These are phyloP conservation scores for Trametes sanguinea DNA, from an alignment of 768 basidiomycete species.

Conservation along the genomic window DNA sequence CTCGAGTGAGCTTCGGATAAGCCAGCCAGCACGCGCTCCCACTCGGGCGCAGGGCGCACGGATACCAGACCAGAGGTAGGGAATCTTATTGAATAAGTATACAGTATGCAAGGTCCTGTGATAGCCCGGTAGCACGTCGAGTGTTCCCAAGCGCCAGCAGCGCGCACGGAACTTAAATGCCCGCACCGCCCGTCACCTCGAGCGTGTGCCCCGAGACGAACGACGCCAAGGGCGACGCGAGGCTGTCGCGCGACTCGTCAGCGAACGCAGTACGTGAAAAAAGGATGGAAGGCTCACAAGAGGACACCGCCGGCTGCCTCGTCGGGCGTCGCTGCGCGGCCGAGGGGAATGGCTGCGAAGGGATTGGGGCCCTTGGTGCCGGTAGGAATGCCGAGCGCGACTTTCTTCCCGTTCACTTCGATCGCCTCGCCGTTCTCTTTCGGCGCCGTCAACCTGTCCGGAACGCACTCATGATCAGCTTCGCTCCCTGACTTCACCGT, in stretches of 20 bases:
- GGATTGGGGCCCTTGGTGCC: slow-evolving; percentile 44
- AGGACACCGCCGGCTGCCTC: slow-evolving; percentile 76
- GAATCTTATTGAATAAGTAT: neutral
- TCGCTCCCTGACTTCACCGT: too few relatives aligned
- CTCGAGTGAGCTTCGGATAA: too few relatives aligned
- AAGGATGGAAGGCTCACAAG: slow-evolving; percentile 55
- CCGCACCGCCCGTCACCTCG: slow-evolving; percentile 80
- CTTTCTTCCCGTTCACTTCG: slow-evolving; percentile 81
- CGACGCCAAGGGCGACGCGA: slow-evolving; percentile 75
- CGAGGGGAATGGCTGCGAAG: slow-evolving; percentile 63
- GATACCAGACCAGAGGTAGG: neutral
- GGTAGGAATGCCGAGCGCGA: slow-evolving; percentile 74
- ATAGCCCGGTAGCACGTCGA: neutral
- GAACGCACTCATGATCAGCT: neutral
- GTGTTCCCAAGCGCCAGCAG: too few relatives aligned
- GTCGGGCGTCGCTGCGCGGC: slow-evolving; percentile 66
- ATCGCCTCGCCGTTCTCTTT: slow-evolving; percentile 79
- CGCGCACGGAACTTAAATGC: slow-evolving; percentile 49
- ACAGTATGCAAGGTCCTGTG: slow-evolving; percentile 1
- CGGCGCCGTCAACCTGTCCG: slow-evolving; percentile 64
- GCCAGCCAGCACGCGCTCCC: too few relatives aligned
- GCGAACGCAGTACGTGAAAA: neutral
- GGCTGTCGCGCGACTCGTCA: slow-evolving; percentile 42
- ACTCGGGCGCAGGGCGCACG: neutral
- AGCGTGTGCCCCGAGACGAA: slow-evolving; percentile 84